These are phyloP conservation scores for Colletotrichum tabaci DNA, from an alignment of 2,329 filamentous ascomycete species.

Conservation along the genomic window DNA sequence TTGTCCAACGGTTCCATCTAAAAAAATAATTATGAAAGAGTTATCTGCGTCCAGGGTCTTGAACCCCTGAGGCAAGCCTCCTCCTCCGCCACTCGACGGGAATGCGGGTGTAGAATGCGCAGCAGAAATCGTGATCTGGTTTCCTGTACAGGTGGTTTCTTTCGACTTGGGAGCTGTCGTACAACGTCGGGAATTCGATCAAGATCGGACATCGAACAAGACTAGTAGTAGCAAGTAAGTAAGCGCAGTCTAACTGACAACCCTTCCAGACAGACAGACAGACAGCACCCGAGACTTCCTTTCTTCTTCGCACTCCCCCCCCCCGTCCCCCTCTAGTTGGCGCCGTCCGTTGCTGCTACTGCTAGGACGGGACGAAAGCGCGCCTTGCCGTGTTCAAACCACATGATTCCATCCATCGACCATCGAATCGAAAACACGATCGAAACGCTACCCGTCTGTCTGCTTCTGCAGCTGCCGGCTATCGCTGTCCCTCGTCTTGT, in stretches of 20 bases:
- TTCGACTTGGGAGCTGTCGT: not conserved
- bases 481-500: not conserved
- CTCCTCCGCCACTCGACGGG: slow-evolving; percentile 8
- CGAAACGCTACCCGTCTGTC: slow-evolving; percentile 23
- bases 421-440: slow-evolving; percentile 36
- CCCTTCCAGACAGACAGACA: too few relatives aligned
- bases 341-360: too few relatives aligned
- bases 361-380: not conserved
- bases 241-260: too few relatives aligned
- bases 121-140: not conserved
- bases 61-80: slow-evolving; percentile 13
- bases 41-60: not conserved
- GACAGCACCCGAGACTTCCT: slow-evolving; percentile 2
- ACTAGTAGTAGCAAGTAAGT: not conserved
- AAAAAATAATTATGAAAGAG: not conserved
- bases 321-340: not conserved
- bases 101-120: slow-evolving; percentile 20
- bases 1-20: not conserved
- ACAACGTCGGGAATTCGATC: not conserved
- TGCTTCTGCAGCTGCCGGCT: too few relatives aligned
- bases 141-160: not conserved
- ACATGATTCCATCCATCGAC: slow-evolving; percentile 8
- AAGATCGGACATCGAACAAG: not conserved
- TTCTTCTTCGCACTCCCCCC: not conserved
- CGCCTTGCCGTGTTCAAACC: not conserved